Evolutionary conservation across 2,329 filamentous ascomycete genomes (phyloP).

Genomic region (Verticillium dahliae): DNA sequence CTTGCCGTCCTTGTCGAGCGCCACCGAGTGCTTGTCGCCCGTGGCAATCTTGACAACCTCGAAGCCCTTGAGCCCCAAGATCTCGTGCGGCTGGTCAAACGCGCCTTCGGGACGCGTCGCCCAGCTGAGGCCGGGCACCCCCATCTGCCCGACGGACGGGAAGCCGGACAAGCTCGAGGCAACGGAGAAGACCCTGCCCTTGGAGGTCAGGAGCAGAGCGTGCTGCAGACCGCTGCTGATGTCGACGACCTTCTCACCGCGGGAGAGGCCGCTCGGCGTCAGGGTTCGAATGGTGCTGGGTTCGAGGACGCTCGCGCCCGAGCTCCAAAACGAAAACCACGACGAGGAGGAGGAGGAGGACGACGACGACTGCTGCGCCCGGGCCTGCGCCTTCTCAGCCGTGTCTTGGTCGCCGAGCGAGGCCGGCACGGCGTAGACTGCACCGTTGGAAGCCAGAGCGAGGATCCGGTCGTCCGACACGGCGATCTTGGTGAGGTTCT

Average conservation of each 20-base stretch:
- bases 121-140: conserved; percentile 79
- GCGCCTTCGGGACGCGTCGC: conserved; percentile 66
- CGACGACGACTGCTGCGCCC: conserved; percentile 16
- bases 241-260: conserved; percentile 67
- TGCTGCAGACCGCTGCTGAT: conserved; percentile 80
- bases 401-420: conserved; percentile 63
- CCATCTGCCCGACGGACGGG: conserved; percentile 79
- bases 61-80: conserved; percentile 64
- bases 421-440: conserved; percentile 78
- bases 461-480: conserved; percentile 80
- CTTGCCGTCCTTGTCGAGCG: conserved; percentile 66
- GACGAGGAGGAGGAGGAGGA: conserved; percentile 24
- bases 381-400: conserved; percentile 57
- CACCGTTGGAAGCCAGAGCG: conserved; percentile 66
- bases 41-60: conserved; percentile 69
- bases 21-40: conserved; percentile 82
- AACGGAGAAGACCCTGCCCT: conserved; percentile 82
- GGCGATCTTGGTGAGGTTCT: conserved; percentile 68
- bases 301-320: conserved; percentile 20
- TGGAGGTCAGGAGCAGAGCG: conserved; percentile 75
- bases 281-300: conserved; percentile 66
- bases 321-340: conserved; percentile 67
- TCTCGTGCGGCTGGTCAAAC: conserved; percentile 77
- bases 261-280: conserved; percentile 55
- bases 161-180: conserved; percentile 73